Conservation (phyloP, 148 eudicot species). For the Camellia sinensis region DNA sequence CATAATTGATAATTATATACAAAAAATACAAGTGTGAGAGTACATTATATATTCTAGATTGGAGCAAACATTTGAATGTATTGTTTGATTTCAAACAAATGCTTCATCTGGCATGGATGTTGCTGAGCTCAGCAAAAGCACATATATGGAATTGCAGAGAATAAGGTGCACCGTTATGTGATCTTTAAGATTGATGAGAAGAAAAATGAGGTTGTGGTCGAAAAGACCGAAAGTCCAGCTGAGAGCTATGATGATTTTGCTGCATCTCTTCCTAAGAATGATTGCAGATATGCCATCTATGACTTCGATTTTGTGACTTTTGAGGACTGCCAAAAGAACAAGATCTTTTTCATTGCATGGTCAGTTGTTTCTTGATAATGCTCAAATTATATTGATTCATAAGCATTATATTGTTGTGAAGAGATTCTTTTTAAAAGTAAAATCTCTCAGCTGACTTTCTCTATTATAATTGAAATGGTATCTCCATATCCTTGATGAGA, state of each 20-base stretch:
- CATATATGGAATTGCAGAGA: constrained; percentile 62
- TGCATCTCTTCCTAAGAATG: constrained; percentile 70
- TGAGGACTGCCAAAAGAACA: constrained; percentile 76
- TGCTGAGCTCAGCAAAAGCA: constrained; percentile 53
- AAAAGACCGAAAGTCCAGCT: constrained; percentile 62
- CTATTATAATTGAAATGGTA: too few species aligned
- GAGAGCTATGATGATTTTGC: constrained; percentile 77
- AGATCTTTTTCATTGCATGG: constrained; percentile 74
- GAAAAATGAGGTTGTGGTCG: constrained; percentile 71
- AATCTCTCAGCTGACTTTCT: too few species aligned
- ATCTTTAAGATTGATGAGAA: constrained; percentile 74
- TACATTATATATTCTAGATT: background rate
- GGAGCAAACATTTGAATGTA: background rate
- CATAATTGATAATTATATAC: background rate
- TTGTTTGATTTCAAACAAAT: constrained; percentile 37
- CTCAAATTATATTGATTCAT: background rate
- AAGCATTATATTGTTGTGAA: background rate
- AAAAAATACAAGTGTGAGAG: too few species aligned
- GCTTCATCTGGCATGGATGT: constrained; percentile 75
- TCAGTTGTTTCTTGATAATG: constrained; percentile 23
- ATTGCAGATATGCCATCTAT: constrained; percentile 72
- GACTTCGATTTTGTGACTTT: constrained; percentile 54
- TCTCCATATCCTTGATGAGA: too few species aligned
- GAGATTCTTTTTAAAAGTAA: background rate
- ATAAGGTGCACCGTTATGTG: constrained; percentile 69